phyloP scores from a whole-genome alignment of 2,329 filamentous ascomycete species.

The Aspergillus luchuensis region DNA sequence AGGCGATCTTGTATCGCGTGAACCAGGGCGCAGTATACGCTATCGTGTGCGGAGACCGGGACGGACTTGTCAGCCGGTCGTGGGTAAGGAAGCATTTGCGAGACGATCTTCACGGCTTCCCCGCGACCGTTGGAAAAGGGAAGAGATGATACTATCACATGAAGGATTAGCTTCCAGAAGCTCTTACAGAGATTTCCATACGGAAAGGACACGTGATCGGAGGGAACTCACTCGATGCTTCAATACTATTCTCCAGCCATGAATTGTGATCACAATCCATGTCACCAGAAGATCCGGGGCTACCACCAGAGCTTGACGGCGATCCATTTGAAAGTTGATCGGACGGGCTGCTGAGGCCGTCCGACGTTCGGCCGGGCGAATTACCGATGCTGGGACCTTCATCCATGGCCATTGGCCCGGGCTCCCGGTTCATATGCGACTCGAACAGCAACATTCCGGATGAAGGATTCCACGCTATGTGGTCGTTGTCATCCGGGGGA shows the following conservation, averaged over 20 bases:
- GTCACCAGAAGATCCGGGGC: slow-evolving; percentile 32
- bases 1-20: slow-evolving; percentile 57
- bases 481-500: slow-evolving; percentile 45
- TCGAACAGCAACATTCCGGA: slow-evolving; percentile 36
- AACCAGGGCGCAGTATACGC: slow-evolving; percentile 58
- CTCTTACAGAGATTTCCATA: background rate
- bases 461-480: slow-evolving; percentile 41
- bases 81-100: slow-evolving; percentile 62
- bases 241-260: slow-evolving; percentile 43
- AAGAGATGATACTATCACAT: slow-evolving; percentile 40
- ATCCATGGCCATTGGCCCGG: slow-evolving; percentile 31
- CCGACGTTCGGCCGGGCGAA: slow-evolving; percentile 30
- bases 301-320: slow-evolving; percentile 36
- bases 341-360: slow-evolving; percentile 34
- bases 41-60: slow-evolving; percentile 32
- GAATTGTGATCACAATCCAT: slow-evolving; percentile 38
- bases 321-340: slow-evolving; percentile 32
- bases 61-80: slow-evolving; percentile 36
- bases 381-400: slow-evolving; percentile 33
- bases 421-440: slow-evolving; percentile 28
- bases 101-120: slow-evolving; percentile 59
- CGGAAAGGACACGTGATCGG: background rate
- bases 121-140: slow-evolving; percentile 36
- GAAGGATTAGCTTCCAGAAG: slow-evolving; percentile 6
- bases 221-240: slow-evolving; percentile 37